A percentile compares a stretch with the other conserved stretches of the same genome.
These are phyloP conservation scores for Silene vulgaris DNA, from an alignment of 179 eudicot genomes.

Conservation along the genomic window DNA sequence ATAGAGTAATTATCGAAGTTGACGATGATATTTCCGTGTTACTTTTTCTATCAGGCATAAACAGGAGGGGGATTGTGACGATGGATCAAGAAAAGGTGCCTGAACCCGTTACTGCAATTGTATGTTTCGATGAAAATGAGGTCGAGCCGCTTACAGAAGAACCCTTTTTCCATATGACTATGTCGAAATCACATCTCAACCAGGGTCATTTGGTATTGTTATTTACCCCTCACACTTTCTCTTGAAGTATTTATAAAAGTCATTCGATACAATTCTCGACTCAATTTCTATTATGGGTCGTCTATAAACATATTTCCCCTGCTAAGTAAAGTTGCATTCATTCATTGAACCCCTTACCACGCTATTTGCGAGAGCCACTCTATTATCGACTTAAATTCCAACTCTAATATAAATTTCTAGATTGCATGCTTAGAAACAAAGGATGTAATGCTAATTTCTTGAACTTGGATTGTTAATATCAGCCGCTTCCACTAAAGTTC, in stretches of 20 bases:
- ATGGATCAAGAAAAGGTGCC: neutral
- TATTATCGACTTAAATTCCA: no score
- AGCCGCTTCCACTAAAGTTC: slow-evolving; percentile 29
- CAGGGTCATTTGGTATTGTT: slow-evolving; percentile 24
- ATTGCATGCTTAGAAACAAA: no score
- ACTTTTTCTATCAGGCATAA: neutral
- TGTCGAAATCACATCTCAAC: neutral
- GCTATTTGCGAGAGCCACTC: no score
- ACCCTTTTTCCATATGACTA: neutral
- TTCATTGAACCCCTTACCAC: no score
- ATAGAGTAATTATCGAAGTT: neutral
- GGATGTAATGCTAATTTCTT: neutral
- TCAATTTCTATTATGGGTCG: neutral
- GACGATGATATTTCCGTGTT: neutral
- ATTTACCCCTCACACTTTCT: neutral
- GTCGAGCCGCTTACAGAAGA: slow-evolving; percentile 8
- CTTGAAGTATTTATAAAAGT: no score
- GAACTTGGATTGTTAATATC: slow-evolving; percentile 3
- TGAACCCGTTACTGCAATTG: neutral
- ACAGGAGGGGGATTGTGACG: neutral
- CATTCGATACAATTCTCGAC: neutral
- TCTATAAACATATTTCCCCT: neutral
- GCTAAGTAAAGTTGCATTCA: no score
- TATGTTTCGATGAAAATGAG: slow-evolving; percentile 1
- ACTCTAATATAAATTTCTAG: no score